Base-by-base conservation (phyloP, 805 yeast genomes). In the Monosporozyma aquatica region DNA sequence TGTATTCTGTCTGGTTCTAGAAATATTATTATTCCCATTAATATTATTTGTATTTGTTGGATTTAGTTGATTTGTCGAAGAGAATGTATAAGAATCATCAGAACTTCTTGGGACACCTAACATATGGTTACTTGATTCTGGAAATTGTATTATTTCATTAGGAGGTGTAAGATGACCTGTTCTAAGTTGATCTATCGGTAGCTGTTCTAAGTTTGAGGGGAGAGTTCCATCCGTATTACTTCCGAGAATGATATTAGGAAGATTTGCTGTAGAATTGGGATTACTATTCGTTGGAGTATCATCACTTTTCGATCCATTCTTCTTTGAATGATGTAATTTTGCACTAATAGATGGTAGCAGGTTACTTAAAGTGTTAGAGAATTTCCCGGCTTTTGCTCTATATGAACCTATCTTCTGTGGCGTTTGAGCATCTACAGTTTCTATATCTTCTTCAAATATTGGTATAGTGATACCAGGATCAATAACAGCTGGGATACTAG, bases 291-390 rank as follows among this genome's bases (percentile, higher is more conserved):
- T 40, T 6, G 45, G 23, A 8, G 40, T 36, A 17, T 35, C 44
- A 14, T 46, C 49, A 23, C 42, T 47, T 17, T 54, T 56, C 54
- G 37, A 45, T 8, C 47, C 35, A 33, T 21, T 36, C 22, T 49
- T 49, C 33, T 49, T 49, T 1, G 49, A 46, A 29, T 47, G 52
- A 38, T 62, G 67, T 22, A 62, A 42, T 44, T 59, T 62, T 5
- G 67, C 67, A 50, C 67, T 62, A 23, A 62, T 61, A 6, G 61
- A 58, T 18, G 67, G 67, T 14, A 62, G 44, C 28, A 62, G 44
- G 45, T 59, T 62, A 43, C 65, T 60, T 42, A 62, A 45, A 10
- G 67, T 62, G 42, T 61, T 62, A 13, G 67, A 62, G 37, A 62
- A 57, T 38, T 61, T 61, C 7, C 65, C 67, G 3, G 67, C 64